Base-by-base conservation (phyloP, 345 rosid species). In the Populus deltoides region DNA sequence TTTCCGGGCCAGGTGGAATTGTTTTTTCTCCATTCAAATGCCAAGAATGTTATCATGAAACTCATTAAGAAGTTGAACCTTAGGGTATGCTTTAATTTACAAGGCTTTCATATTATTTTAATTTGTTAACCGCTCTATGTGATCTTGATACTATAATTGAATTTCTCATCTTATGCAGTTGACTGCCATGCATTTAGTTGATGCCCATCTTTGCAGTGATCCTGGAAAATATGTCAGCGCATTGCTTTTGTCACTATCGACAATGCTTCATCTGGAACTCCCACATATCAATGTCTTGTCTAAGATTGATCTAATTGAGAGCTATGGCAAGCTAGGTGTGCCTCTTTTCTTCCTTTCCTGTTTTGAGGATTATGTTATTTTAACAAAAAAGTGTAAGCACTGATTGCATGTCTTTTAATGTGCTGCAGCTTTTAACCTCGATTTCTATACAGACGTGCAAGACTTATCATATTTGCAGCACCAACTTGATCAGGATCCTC, bases 1-100 rank as follows among this genome's bases (percentile, higher is more conserved):
- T 94, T 97, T 83, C 98, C 99, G 77, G 97, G 97, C 73, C 99
- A 92, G 86, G 98, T 97, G 79, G 99, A 94, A 81, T 78, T 97
- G 38, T 97, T 89, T 84, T 94, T 92, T 82, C 91, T 89, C 79
- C 97, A 92, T 80, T 79, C 94, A 16, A 91, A 84, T 82, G 92
- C 91, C 85, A 94, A 89, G 86, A 94, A 88, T 68, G 86, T 90
- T 71, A 86, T 92, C 67, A 89, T 80, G 83, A 86, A 83, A 85
- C 97, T 94, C 82, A 88, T 88, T 11, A 92, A 94, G 90, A 90
- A 89, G 78, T 80, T 92, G 82, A 75, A 92, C 81, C 95, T 92
- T 72, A 87, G 90, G 90, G 98, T 94, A 94, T 88, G 91, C 18
- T 71, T 72, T 51, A 18, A 6, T 51, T 51, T 18, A 0, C 8